Base-by-base conservation (phyloP, 768 basidiomycete species). In the Russula emetica region DNA sequence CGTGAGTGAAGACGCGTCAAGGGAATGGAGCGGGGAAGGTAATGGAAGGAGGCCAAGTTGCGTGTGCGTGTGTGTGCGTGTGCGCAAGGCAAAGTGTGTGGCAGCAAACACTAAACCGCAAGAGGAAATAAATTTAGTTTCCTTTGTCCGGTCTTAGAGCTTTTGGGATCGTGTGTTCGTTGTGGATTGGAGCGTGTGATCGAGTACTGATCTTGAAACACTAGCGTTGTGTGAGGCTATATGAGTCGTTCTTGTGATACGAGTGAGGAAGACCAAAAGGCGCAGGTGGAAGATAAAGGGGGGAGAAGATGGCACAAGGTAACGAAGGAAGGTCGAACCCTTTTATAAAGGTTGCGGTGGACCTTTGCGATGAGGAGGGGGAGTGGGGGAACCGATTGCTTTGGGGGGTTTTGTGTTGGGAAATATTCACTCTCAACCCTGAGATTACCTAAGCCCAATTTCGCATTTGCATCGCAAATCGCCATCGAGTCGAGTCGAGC, bases 361-460 rank as follows among this genome's bases (percentile, higher is more conserved):
- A 47, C 22, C 22, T 24, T 3, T 24, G 47, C 10, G 22, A 11
- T 32, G 20, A 3, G 14, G 52, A 14, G 13, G 36, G 7, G 5
- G 53, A 14, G 7, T 34, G 9, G 14, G 24, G 3, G 36, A 16
- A n/a, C 3, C 6, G 34, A 16, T n/a, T 22, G 36, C 5, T 24
- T 11, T 5, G 22, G 44, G 52, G 34, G 53, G 20, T 38, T 22
- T 40, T 55, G 34, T 18, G 22, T 22, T 38, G 4, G 22, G 47
- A 49, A 55, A 36, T n/a, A 32, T 32, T 30, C 18, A 18, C 6
- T 30, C 18, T 8, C 6, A 6, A 26, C 50, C 16, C 44, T 45
- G 20, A 9, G 30, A 55, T 62, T 56, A 62, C 36, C 28, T 62
- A 62, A 56, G 44, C 6, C 47, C 7, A 61, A 61, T 61, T 54